Base-by-base conservation (phyloP, 1,284 basidiomycete genomes). In the Microbotryum lychnidis-dioicae region DNA sequence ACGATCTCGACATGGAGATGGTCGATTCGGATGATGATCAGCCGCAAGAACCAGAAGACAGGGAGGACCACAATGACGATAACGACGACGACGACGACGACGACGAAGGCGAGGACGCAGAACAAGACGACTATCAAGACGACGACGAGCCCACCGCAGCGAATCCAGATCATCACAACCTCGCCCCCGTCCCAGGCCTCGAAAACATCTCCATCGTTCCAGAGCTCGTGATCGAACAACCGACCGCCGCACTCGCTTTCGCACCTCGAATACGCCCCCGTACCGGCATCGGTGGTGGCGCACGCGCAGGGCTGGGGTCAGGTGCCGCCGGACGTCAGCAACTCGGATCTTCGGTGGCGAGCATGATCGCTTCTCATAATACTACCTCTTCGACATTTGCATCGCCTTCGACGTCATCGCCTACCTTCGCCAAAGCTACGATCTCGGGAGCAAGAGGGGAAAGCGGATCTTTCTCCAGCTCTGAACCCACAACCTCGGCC, bases 161-260 rank as follows among this genome's bases (percentile, higher is more conserved):
- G 12, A 75, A 75, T 9, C 77, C 76, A 16, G 75, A 72, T 14
- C 76, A 75, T n/a, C 77, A 74, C 6, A 60, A 63, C 33, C 60
- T 66, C 31, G 56, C 64, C 1, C 57, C 62, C 14, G 56, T 66
- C 1, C 64, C 66, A 1, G 66, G 64, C 20, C 58, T 68, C 33
- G 55, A 49, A 8, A 9, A 2, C 42, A 53, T 1, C 54, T 57
- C 5, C 2, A 21, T 2, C 25, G 42, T 25, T 49, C 53, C 23
- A 29, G 2, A 20, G 73, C 71, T 42, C 12, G 12, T 14, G 77
- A 77, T 33, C 73, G 73, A 74, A 77, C 42, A 29, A 48, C 75
- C 75, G 76, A 29, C 44, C 16, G 50, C 56, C 18, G 59, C 65
- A 7, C 64, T 66, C 27, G 65, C 70, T 33, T 71, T 84, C 62